phyloP scores from a whole-genome alignment of 306 rosid genomes.

The Rosa persica region DNA sequence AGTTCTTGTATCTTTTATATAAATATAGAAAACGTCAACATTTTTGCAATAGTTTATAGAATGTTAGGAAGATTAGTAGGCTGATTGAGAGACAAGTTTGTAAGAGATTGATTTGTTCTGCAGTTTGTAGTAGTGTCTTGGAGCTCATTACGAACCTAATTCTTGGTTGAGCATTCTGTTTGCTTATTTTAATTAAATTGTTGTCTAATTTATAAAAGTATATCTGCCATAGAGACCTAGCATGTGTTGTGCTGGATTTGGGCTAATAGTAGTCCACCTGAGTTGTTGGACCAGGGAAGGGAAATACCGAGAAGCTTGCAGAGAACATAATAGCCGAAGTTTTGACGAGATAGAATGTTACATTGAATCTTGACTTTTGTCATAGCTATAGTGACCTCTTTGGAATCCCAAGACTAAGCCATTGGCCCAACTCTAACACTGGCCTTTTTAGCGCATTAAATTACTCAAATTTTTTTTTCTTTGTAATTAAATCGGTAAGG shows the following conservation, averaged over 20 bases:
- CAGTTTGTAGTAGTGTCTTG: not conserved
- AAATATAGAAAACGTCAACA: not conserved
- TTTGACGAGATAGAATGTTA: not conserved
- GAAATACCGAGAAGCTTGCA: not conserved
- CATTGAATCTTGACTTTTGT: not conserved
- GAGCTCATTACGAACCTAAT: not conserved
- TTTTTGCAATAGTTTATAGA: not conserved
- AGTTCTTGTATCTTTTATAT: not conserved
- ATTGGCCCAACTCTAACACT: not conserved
- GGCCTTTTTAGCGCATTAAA: not conserved
- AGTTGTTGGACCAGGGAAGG: not conserved
- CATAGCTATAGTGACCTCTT: not conserved
- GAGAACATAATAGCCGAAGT: not conserved
- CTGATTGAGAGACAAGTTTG: not conserved
- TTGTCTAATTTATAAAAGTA: not conserved
- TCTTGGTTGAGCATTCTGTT: not conserved
- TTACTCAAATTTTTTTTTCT: not conserved
- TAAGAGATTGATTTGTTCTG: not conserved
- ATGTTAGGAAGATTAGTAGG: not conserved
- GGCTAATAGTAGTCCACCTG: not conserved
- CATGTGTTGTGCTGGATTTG: not conserved
- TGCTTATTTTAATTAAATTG: not conserved
- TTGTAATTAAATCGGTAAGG: not conserved
- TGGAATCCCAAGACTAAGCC: not conserved
- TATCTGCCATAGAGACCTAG: not conserved